Base-by-base conservation (phyloP, 2,329 filamentous ascomycete species). In the Ilyonectria sp. region DNA sequence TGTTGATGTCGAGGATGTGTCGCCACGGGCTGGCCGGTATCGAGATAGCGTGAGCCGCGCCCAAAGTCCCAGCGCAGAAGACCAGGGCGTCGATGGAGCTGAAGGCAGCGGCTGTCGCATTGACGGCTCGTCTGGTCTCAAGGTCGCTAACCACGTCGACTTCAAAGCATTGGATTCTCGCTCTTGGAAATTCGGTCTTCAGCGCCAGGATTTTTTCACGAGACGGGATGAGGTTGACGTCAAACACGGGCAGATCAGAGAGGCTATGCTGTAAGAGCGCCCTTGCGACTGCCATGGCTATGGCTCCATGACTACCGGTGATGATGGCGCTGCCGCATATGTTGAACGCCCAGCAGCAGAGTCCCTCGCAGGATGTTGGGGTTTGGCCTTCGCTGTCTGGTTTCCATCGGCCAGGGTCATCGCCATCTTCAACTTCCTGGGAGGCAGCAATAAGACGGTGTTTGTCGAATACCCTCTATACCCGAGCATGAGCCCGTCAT, bases 1-100 rank as follows among this genome's bases (percentile, higher is more conserved):
- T 88, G 77, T 95, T 95, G 76, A 94, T 86, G 60, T 93, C 91
- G 33, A 94, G 75, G 0, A 91, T 87, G n/a, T 85, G 84, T 5
- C 88, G 85, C 86, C 89, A 94, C 70, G 91, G 84, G 1, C 84
- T 81, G 0, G 85, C 78, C 0, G 84, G 79, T 82, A 91, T 90
- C 2, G 91, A 87, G 2, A 92, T 78, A 0, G 91, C 87, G 68
- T 89, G 86, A 0, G 85, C 82, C 71, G 88, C 19, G 3, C 55
- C 55, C 17, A 23, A 40, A 23, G 49, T 47, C 11, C 43, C 43
- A 8, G 55, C 29, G 23, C 47, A 58, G 40, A 26, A 57, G 23
- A 57, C 17, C 5, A 35, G 21, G 37, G 29, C 17, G 17, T 57
- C 54, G 4, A 57, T 26, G 17, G 54, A 43, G 4, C 54, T 40